Percentiles rank a stretch among this genome's conserved stretches.
Conservation (phyloP, 1,139 yeast species). For the Sugiyamaella neomexicana region DNA sequence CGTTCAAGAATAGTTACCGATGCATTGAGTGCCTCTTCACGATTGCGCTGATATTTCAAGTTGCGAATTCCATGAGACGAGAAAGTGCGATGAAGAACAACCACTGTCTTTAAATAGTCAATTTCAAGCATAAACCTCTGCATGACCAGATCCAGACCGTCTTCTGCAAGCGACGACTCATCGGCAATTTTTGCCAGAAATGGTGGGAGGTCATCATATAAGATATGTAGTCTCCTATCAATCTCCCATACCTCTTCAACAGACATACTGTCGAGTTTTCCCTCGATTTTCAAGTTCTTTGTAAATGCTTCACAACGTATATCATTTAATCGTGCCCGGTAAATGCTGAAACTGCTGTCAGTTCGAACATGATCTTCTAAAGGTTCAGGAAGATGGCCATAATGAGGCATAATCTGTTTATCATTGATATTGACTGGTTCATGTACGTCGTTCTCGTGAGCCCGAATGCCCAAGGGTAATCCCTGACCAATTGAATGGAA, state of each 20-base stretch:
- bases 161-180: conserved; percentile 25
- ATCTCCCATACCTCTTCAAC: conserved; percentile 30
- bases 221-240: conserved; percentile 31
- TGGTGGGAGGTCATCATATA: conserved; percentile 31
- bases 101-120: conserved; percentile 35
- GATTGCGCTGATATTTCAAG: conserved; percentile 28
- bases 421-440: conserved; percentile 35
- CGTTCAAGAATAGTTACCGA: conserved; percentile 35
- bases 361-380: conserved; percentile 27
- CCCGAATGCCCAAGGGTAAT: conserved; percentile 35
- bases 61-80: conserved; percentile 28
- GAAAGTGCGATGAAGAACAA: conserved; percentile 38
- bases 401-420: conserved; percentile 27
- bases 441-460: conserved; percentile 35
- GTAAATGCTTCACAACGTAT: conserved; percentile 24
- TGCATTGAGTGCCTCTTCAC: conserved; percentile 36
- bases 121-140: conserved; percentile 38
- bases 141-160: conserved; percentile 32
- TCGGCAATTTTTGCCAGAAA: conserved; percentile 30
- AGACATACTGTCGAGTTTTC: conserved; percentile 21
- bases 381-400: conserved; percentile 25
- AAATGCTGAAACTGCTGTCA: conserved; percentile 31
- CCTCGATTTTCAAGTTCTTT: conserved; percentile 23
- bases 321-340: conserved; percentile 26
- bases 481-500: conserved; percentile 37